Evolutionary conservation across 495 filamentous ascomycete species (phyloP), one percentile per base, ranked within the genome.

Genomic region (Symbiotaphrina buchneri): DNA sequence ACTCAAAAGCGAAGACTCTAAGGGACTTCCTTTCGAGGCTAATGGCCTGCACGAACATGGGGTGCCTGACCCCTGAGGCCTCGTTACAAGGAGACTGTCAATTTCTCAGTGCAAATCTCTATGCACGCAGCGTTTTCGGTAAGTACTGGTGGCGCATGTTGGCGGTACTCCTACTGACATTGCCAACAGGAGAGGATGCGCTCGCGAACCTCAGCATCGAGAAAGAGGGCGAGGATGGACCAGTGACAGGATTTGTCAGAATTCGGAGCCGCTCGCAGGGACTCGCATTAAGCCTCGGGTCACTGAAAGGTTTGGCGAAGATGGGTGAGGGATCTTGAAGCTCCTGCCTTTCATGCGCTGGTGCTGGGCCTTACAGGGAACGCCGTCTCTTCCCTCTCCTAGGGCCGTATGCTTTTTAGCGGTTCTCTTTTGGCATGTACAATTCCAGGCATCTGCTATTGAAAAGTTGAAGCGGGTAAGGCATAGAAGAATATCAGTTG

Each of bases 31-130:
- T 99, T 34, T 71, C 80, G 41, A 77, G 90, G 46, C 60, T 99
- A 41, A 94, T 94, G 90, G 79, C 82, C 27, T 83, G 72, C 48
- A 99, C 90, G 28, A 95, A 95, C 48, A 99, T 99, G 90, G 83
- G 72, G 42, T 95, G 90, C 53, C 55, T 99, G 48, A 95, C 90
- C 5, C 90, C 90, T 7, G 90, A 94, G 47, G 85, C 85, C 16
- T 85, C 79, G 21, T 66, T 99, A 51, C 81, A 92, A 61, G 90
- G 90, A 23, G 90, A 99, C 39, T 99, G 90, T 51, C 81, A 91
- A 43, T 99, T 99, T 59, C 53, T 99, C 47, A 92, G 81, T 48
- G 90, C 90, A 15, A 99, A 99, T 42, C 55, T 99, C 30, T 99
- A 99, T 47, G 90, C 90, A 28, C 75, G 79, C 43, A 95, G 84